Evolutionary conservation across 306 rosid species (phyloP).

Genomic region (Canavalia ensiformis): DNA sequence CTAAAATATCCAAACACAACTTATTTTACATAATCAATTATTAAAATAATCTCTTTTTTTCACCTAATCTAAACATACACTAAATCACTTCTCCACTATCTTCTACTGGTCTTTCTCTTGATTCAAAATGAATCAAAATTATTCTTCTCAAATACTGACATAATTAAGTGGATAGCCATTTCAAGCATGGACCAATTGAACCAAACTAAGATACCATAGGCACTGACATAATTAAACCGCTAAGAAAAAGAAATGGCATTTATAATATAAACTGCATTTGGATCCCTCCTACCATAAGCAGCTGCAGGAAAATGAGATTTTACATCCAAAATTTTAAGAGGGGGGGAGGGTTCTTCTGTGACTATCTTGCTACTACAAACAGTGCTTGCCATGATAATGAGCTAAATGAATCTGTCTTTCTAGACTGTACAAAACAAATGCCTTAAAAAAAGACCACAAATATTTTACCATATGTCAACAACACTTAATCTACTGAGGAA

Average conservation of each 20-base stretch:
- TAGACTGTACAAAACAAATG: conserved; percentile 58
- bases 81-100: not conserved
- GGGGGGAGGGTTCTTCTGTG: not conserved
- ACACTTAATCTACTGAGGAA: conserved; percentile 66
- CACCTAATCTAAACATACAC: too few species aligned
- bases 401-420: conserved; percentile 51
- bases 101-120: not conserved
- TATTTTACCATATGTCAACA: conserved; percentile 41
- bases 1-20: too few species aligned
- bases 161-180: too few species aligned
- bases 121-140: not conserved
- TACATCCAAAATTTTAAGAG: conserved; percentile 41
- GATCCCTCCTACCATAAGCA: conserved; percentile 36
- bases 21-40: too few species aligned
- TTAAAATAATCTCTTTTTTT: too few species aligned
- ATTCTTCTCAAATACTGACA: too few species aligned
- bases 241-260: not conserved
- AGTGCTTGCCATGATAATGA: conserved; percentile 36
- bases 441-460: conserved; percentile 42
- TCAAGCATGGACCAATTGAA: not conserved
- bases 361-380: conserved; percentile 44
- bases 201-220: conserved; percentile 25
- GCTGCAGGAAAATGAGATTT: conserved; percentile 42
- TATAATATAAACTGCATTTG: conserved; percentile 37
- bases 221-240: conserved; percentile 37